Evolutionary conservation across 345 rosid genomes (phyloP), one percentile per base, ranked within the genome.

Genomic region (Populus deltoides): DNA sequence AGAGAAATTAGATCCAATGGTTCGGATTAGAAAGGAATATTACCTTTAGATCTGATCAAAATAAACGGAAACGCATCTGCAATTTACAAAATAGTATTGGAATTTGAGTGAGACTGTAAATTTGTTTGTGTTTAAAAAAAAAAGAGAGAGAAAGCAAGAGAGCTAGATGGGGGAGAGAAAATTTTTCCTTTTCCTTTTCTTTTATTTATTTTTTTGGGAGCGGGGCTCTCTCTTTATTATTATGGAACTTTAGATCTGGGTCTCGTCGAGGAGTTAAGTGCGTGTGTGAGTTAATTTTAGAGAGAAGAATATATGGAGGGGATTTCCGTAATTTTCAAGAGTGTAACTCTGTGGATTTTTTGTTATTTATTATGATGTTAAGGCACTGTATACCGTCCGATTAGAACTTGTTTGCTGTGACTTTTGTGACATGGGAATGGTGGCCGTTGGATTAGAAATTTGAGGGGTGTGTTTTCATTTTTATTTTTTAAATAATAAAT

Each of bases 21-120:
- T n/a, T 59, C 29, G 29, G 29, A 59, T 59, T 59, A 10, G 29
- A 9, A 59, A 59, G 65, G 1, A 9, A 59, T n/a, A 9, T 25
- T 29, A 72, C 73, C 82, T 73, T 59, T 59, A 68, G 74, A 73
- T 73, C 82, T 59, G 77, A 67, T 72, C 36, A 12, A 68, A 36
- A 71, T 27, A 18, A 63, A 63, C 51, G 24, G 36, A 72, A 67
- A 41, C 49, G 74, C 73, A 77, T 59, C 43, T 43, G 69, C 45
- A 66, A 73, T 69, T 31, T 25, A 11, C 27, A 39, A 66, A 47
- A 10, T 11, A 31, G 36, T 47, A 18, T 29, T 12, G n/a, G 35
- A 22, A 69, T 43, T 47, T 10, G 6, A 3, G 62, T 20, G 27
- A n/a, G 43, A 16, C 8, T 24, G 20, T 16, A 41, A 7, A 10